Evolutionary conservation across 1,284 basidiomycete genomes (phyloP), one percentile per base, ranked within the genome.

Genomic region (Puccinia horiana): DNA sequence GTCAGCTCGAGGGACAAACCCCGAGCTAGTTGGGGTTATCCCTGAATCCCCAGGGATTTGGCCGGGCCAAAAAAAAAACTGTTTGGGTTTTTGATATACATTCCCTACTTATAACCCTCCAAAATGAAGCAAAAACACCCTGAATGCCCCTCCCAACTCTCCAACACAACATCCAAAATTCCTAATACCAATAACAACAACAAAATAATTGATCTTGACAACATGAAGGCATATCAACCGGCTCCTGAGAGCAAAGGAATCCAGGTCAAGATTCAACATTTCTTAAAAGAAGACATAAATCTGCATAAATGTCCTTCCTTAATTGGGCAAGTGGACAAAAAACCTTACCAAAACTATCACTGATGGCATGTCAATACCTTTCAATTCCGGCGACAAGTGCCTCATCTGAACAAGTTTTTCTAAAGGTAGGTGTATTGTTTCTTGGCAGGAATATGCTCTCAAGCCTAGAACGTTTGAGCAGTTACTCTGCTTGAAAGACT

Each of bases 371-470:
- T 5, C 16, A 26, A 20, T 70, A 44, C 40, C 69, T 70, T 23
- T 29, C 18, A 8, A 74, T 74, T 16, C 47, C 72, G 8, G 72
- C 47, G 9, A 74, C 42, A 20, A 54, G 72, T 40, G 52, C 47
- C 12, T 35, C 72, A 74, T 74, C 72, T n/a, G n/a, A n/a, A n/a
- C n/a, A n/a, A 47, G 37, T 11, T 74, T 74, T 54, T 52, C 47
- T 16, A 74, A 52, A 40, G 52, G 14, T 32, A 12, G 52, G 14
- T 29, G 47, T 8, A 54, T 74, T 32, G 32, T 74, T 18, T 49
- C 47, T 18, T 56, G 47, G 47, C 72, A 74, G 42, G 23, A 29
- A 54, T 49, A 44, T 54, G 20, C 72, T 32, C 44, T 74, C 16
- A 52, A 49, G 29, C 44, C 72, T 12, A 32, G 11, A 18, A 74